phyloP scores from a whole-genome alignment of 129 eudicot species.

The Lactuca saligna region DNA sequence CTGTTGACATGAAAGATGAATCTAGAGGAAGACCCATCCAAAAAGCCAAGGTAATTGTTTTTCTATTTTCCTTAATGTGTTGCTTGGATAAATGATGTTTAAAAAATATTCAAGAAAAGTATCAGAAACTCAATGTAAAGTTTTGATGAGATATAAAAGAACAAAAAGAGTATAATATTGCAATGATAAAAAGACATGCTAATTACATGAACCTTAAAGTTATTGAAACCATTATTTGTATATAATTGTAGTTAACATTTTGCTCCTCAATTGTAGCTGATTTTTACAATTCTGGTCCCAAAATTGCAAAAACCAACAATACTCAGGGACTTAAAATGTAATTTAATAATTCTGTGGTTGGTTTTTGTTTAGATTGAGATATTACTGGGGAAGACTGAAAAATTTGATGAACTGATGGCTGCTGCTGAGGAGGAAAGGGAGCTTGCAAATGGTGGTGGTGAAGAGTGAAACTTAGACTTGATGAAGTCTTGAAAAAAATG shows the following conservation, averaged over 20 bases:
- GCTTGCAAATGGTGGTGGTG: conserved; percentile 46
- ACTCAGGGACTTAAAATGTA: too few species aligned
- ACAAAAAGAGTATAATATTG: too few species aligned
- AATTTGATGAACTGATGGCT: conserved; percentile 75
- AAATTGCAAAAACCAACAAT: too few species aligned
- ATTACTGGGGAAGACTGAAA: conserved; percentile 63
- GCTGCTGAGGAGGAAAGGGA: conserved; percentile 76
- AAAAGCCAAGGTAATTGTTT: conserved; percentile 67
- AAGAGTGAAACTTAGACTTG: conserved; percentile 22
- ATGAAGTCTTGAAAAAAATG: conserved; percentile 7
- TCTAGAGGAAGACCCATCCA: conserved; percentile 68
- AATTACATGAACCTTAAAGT: too few species aligned
- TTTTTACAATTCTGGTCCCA: too few species aligned
- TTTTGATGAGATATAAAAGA: too few species aligned
- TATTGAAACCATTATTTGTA: neutral
- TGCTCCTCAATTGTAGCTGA: too few species aligned
- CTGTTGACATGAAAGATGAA: conserved; percentile 84
- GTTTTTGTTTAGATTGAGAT: conserved; percentile 59
- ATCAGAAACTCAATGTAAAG: too few species aligned
- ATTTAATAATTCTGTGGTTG: neutral
- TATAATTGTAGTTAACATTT: neutral
- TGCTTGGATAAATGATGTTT: too few species aligned
- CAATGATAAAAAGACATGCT: too few species aligned
- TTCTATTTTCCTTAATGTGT: neutral
- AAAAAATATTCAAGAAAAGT: too few species aligned